These are phyloP conservation scores for Secale cereale DNA, from an alignment of 176 grass and related monocot genomes.

Conservation along the genomic window DNA sequence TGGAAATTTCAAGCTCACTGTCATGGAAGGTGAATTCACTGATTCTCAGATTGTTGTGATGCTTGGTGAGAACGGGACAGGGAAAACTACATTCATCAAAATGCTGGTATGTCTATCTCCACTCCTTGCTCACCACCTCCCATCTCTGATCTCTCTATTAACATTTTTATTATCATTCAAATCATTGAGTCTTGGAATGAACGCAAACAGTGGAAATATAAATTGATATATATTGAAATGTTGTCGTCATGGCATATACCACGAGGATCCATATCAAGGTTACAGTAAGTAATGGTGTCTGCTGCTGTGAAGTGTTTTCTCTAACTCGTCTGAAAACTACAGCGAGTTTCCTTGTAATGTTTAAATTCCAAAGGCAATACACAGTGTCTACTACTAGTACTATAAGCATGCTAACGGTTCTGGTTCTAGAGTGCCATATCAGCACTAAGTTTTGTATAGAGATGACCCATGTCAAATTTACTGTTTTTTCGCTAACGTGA, in stretches of 20 bases:
- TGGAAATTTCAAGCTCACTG: slow-evolving; percentile 65
- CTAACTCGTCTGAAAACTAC: not conserved
- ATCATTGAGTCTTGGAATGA: not conserved
- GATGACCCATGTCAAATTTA: not conserved
- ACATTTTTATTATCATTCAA: not conserved
- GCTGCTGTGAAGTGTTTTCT: not conserved
- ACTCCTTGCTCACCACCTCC: not conserved
- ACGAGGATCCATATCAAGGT: not conserved
- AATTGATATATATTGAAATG: not conserved
- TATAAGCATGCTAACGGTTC: not conserved
- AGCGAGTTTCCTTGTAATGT: not conserved
- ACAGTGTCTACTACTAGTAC: not conserved
- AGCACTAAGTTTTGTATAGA: not conserved
- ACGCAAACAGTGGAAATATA: not conserved
- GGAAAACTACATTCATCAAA: slow-evolving; percentile 82
- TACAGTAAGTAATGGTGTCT: not conserved
- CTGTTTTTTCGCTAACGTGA: not conserved
- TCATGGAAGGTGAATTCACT: slow-evolving; percentile 78
- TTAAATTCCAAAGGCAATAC: not conserved
- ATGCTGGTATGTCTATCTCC: slow-evolving; percentile 51
- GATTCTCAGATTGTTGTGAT: slow-evolving; percentile 85
- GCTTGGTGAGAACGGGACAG: slow-evolving; percentile 85
- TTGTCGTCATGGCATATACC: not conserved
- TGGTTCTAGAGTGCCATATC: not conserved
- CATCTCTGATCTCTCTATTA: not conserved